Percentiles rank a stretch among this genome's conserved stretches.
Conservation (phyloP, 176 grass and related monocot genomes). For the Ananas comosus region DNA sequence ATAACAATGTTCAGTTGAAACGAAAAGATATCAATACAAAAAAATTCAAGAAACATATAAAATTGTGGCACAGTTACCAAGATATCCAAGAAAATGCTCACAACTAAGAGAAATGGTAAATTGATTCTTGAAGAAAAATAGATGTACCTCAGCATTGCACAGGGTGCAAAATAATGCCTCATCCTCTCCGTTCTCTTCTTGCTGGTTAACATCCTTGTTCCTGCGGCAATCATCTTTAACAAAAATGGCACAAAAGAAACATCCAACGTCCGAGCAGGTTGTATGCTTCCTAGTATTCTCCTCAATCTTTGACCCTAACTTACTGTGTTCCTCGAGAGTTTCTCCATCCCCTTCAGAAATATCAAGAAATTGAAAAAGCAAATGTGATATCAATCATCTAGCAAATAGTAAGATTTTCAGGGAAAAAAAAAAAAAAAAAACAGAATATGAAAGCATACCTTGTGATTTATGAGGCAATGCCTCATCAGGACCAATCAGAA, state of each 20-base stretch:
- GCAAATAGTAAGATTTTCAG: background rate
- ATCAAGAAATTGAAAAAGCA: background rate
- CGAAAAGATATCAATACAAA: background rate
- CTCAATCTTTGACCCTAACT: constrained; percentile 13
- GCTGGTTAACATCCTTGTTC: constrained; percentile 8
- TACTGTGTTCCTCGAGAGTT: constrained; percentile 18
- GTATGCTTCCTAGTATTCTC: constrained; percentile 15
- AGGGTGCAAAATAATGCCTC: constrained; percentile 24
- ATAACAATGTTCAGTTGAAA: background rate
- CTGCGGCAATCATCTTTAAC: constrained; percentile 18
- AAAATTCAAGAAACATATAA: background rate
- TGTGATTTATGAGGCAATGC: background rate
- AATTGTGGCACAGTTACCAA: background rate
- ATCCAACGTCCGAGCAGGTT: background rate
- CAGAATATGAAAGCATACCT: constrained; percentile 1
- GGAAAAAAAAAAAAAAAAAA: background rate
- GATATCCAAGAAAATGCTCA: background rate
- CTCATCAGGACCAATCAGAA: constrained; percentile 10
- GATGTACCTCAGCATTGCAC: constrained; percentile 18
- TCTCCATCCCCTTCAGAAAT: constrained; percentile 10
- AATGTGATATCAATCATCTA: background rate
- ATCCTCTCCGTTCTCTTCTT: constrained; percentile 3
- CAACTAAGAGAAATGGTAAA: background rate
- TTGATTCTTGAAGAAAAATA: background rate
- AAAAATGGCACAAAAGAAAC: constrained; percentile 12